A percentile compares a stretch with the other conserved stretches of the same genome.
Evolutionary conservation across 2,329 filamentous ascomycete genomes (phyloP).

Genomic region (Aaosphaeria pasadenensis): DNA sequence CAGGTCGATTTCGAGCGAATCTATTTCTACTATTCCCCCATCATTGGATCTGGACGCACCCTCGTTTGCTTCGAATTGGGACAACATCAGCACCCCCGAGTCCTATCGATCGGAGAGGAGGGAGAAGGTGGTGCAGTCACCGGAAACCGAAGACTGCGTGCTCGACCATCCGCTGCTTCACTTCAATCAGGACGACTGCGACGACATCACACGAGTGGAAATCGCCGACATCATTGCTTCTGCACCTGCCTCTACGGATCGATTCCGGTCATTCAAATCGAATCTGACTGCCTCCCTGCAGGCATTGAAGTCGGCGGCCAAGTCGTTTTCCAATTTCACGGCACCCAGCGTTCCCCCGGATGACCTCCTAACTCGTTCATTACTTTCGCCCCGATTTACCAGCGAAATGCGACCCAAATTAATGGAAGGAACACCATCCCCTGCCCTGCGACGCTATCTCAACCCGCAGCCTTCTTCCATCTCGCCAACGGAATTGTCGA

Average conservation of each 20-base stretch:
- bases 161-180: constrained; percentile 57
- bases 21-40: constrained; percentile 49
- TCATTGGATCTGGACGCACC: constrained; percentile 46
- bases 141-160: constrained; percentile 52
- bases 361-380: constrained; percentile 59
- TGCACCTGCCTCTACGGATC: constrained; percentile 21
- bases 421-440: constrained; percentile 52
- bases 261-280: constrained; percentile 57
- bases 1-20: constrained; percentile 57
- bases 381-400: constrained; percentile 57
- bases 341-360: constrained; percentile 53
- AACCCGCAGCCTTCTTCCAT: constrained; percentile 51
- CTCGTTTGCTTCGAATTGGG: constrained; percentile 44
- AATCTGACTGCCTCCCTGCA: constrained; percentile 62
- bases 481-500: constrained; percentile 36
- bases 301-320: constrained; percentile 59
- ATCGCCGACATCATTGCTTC: constrained; percentile 18
- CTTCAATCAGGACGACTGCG: constrained; percentile 30
- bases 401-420: constrained; percentile 59
- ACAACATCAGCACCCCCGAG: constrained; percentile 32
- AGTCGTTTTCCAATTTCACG: constrained; percentile 59
- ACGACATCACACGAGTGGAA: constrained; percentile 29
- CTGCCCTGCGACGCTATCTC: constrained; percentile 58
- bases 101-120: constrained; percentile 38
- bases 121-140: constrained; percentile 47